phyloP scores from a whole-genome alignment of 768 basidiomycete genomes.

The Termitomyces sp. region DNA sequence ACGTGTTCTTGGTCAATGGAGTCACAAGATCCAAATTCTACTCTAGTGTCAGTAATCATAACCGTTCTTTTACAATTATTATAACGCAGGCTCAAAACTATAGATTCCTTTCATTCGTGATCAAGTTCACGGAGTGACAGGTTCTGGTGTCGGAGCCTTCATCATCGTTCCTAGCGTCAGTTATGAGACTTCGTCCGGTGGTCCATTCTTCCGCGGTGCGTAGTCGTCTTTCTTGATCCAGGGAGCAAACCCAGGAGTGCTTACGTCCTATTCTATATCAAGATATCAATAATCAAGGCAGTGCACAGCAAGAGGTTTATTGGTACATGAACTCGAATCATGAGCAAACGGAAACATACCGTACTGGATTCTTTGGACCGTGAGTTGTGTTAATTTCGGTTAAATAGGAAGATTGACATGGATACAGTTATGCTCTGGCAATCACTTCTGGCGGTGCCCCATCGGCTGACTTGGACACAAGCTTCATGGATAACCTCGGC shows the following conservation, averaged over 20 bases:
- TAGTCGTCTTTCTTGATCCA: background rate
- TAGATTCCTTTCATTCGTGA: constrained; percentile 48
- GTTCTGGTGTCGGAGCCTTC: constrained; percentile 39
- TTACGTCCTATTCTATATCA: background rate
- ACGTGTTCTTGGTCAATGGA: constrained; percentile 41
- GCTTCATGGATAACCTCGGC: constrained; percentile 39
- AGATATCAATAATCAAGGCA: constrained; percentile 48
- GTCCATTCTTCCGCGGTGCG: constrained; percentile 45
- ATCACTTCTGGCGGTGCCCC: constrained; percentile 41
- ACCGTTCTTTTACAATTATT: background rate
- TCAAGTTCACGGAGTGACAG: constrained; percentile 47
- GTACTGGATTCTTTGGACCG: constrained; percentile 47
- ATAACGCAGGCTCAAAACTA: background rate
- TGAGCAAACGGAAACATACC: constrained; percentile 41
- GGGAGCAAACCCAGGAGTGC: background rate
- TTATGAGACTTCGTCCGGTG: constrained; percentile 46
- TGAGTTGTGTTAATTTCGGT: constrained; percentile 16
- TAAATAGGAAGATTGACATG: background rate
- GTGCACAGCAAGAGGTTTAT: constrained; percentile 44
- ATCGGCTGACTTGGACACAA: constrained; percentile 36
- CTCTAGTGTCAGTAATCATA: constrained; percentile 32
- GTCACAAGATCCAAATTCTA: constrained; percentile 49
- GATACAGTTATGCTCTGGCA: constrained; percentile 36
- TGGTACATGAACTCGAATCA: constrained; percentile 48
- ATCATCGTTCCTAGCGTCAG: constrained; percentile 42